Base-by-base conservation (phyloP, 2,329 filamentous ascomycete species). In the Alternaria viburni region DNA sequence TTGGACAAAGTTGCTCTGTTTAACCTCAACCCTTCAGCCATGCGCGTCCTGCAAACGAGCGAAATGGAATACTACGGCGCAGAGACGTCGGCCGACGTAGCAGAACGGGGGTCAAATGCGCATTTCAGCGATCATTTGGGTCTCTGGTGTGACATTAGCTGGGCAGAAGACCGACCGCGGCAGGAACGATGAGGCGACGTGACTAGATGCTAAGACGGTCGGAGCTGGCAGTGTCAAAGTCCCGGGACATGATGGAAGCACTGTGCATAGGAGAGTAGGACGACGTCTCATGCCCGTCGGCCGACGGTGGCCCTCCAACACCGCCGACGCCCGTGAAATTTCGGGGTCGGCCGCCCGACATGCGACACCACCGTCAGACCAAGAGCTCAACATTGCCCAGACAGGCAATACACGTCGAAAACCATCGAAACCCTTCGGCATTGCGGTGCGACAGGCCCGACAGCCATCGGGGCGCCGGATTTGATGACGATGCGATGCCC, bases 51-150 rank as follows among this genome's bases (percentile, higher is more conserved):
- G 49, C n/a, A 49, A 36, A 62, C 60, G 15, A 43, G 43, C 4
- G 49, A 59, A 15, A 6, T 59, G 23, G 15, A 2, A 11, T 15
- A 6, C 19, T 59, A 11, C 32, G 28, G n/a, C 1, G 41, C 15
- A n/a, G 21, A 46, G 7, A 30, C 5, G 2, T 44, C 15, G 17
- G 26, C 13, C 26, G 59, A 19, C n/a, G 17, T 2, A n/a, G 46
- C 4, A 7, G 28, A 43, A 15, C 6, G 3, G 49, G 19, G 2
- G 21, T n/a, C 25, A 10, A 32, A 44, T 1, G 49, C 17, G 13
- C 55, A 54, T 54, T 62, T 62, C 26, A 54, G 60, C 23, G 60
- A 62, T 49, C 55, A 62, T 44, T 25, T 59, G 21, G 60, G 60
- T 17, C 23, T 62, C 13, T 62, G 47, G 55, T 62, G 55, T 30